Evolutionary conservation across 192 early-diverging fungal species (phyloP), one percentile per base, ranked within the genome.

Genomic region (Backusella liffmaniae): DNA sequence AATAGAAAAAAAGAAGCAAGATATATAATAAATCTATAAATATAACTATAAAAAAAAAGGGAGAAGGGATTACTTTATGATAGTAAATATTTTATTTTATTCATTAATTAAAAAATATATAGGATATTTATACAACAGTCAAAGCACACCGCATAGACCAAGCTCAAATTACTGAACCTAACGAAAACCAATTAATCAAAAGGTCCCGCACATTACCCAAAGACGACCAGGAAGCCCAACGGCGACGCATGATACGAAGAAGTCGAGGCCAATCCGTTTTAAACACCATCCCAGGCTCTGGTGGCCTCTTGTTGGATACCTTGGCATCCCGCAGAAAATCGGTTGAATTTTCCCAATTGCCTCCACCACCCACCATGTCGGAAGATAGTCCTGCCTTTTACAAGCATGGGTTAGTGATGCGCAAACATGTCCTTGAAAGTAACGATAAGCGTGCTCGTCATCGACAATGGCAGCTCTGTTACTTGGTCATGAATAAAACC

Each of bases 381-480:
- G 37, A 35, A 23, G 9, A 69, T 7, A 32, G 49, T 29, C 23
- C 56, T 62, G 26, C 16, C 13, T 49, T 71, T 16, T 49, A 49
- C 12, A 71, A 49, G 16, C 70, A 71, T 23, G 70, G 70, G 0
- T 26, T 71, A 7, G 70, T 71, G 3, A 71, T 71, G 70, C 70
- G 70, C 5, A 71, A 71, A 46, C 70, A 71, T 49, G 70, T 71
- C 12, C 29, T 71, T 42, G 70, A 71, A 49, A 71, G 44, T 16
- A 71, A 39, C 5, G 70, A 71, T 34, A 71, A 71, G 39, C 39
- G 44, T 29, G 70, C 70, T 16, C 39, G 70, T 18, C 39, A 71
- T 8, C 39, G 70, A 4, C 70, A 71, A 71, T 71, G 70, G 70
- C 70, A 71, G 4, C 39, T 71, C 15, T 71, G 70, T 16, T 71